Evolutionary conservation across 306 rosid genomes (phyloP), one percentile per base, ranked within the genome.

Genomic region (Sesbania bispinosa): DNA sequence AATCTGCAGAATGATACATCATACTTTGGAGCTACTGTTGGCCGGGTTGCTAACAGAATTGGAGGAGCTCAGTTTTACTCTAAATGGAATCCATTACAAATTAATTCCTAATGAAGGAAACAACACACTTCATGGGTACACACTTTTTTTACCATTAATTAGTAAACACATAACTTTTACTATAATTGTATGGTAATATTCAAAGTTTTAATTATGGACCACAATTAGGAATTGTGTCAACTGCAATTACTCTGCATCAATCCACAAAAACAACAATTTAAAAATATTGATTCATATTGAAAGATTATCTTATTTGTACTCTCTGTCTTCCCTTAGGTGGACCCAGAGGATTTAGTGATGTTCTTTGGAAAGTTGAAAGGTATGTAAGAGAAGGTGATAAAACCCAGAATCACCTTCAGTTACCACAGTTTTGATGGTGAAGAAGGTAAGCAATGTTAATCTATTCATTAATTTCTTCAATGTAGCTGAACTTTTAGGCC

Each of bases 1-100:
- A n/a, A 7, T 60, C 29, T 77, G 74, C 80, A 90, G 96, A 87
- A 79, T 20, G 86, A 82, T 65, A 32, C 89, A 32, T 1, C 86
- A 2, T 80, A 81, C 55, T 42, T 90, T 16, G 96, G 91, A 23
- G 80, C 91, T 2, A 48, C 81, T 8, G 87, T 86, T 8, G 96
- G 96, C 35, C 62, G 96, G 29, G 85, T 87, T 36, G 96, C 96
- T 4, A 90, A 87, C 71, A 82, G 96, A 77, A 87, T 87, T 10
- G 88, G 86, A 2, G 88, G 89, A 3, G 93, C 96, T 8, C 79
- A 81, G 42, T 90, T 90, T n/a, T 63, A 84, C 81, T 18, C 51
- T 84, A 29, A 64, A 87, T 13, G 96, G 96, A 57, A 76, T 52
- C 23, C 84, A 67, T 23, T 87, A 85, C 77, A 87, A 84, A 71